Percentiles rank a stretch among this genome's conserved stretches.
phyloP scores from a whole-genome alignment of 2,329 filamentous ascomycete genomes.

The Oidium heveae region DNA sequence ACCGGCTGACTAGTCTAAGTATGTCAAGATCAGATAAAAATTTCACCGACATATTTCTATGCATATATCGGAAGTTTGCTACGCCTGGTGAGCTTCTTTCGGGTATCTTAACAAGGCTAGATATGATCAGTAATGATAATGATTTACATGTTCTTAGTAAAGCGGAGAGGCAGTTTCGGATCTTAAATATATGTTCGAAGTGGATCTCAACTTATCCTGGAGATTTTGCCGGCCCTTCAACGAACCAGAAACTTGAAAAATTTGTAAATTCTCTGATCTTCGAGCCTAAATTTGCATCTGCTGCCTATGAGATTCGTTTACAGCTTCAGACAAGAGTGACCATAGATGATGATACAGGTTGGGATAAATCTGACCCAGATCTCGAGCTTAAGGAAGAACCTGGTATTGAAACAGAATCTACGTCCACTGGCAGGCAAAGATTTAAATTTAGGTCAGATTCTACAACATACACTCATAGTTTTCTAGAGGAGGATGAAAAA shows the following conservation, averaged over 20 bases:
- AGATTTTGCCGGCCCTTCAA: slow-evolving; percentile 64
- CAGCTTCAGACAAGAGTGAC: slow-evolving; percentile 45
- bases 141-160: slow-evolving; percentile 46
- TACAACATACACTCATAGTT: slow-evolving; percentile 5
- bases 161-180: slow-evolving; percentile 57
- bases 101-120: slow-evolving; percentile 53
- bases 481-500: slow-evolving; percentile 6
- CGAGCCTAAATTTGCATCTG: slow-evolving; percentile 60
- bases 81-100: slow-evolving; percentile 55
- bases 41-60: slow-evolving; percentile 72
- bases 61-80: slow-evolving; percentile 81
- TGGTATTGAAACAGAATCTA: slow-evolving; percentile 5
- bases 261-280: slow-evolving; percentile 53
- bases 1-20: slow-evolving; percentile 59
- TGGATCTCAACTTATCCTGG: slow-evolving; percentile 83
- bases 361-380: slow-evolving; percentile 61
- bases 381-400: slow-evolving; percentile 9
- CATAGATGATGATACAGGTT: slow-evolving; percentile 78
- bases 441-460: slow-evolving; percentile 5
- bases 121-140: slow-evolving; percentile 40
- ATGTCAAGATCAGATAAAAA: slow-evolving; percentile 74
- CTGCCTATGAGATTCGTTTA: slow-evolving; percentile 63
- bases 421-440: slow-evolving; percentile 6
- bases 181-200: slow-evolving; percentile 60
- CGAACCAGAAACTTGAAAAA: slow-evolving; percentile 42